These are phyloP conservation scores for Teunomyces kruisii DNA, from an alignment of 805 yeast species.

Conservation along the genomic window DNA sequence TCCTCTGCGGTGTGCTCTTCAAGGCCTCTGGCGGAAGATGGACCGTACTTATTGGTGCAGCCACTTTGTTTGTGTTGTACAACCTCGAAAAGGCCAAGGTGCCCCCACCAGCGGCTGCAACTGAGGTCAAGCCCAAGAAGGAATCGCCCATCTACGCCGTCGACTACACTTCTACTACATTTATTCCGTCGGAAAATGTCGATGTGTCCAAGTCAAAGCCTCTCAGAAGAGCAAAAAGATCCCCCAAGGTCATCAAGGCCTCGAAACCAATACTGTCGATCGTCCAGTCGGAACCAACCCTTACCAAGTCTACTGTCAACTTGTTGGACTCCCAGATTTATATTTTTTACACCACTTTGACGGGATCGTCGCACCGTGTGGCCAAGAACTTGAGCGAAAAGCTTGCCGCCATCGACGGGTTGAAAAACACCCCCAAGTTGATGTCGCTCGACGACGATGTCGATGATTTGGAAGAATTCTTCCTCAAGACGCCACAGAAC, in stretches of 20 bases:
- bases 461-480: constrained; percentile 80
- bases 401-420: constrained; percentile 26
- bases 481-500: constrained; percentile 58
- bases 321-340: constrained; percentile 56
- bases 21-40: constrained; percentile 44
- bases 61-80: not conserved
- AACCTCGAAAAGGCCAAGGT: not conserved
- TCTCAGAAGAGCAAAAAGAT: constrained; percentile 28
- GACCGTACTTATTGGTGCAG: constrained; percentile 20
- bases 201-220: constrained; percentile 15
- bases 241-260: constrained; percentile 44
- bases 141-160: constrained; percentile 39
- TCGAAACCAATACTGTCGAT: constrained; percentile 22
- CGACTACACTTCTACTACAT: constrained; percentile 40
- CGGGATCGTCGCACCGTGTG: constrained; percentile 75
- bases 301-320: constrained; percentile 39
- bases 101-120: not conserved
- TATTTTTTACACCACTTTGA: constrained; percentile 80
- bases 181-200: constrained; percentile 23
- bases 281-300: constrained; percentile 28
- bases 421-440: constrained; percentile 47
- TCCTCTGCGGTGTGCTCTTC: constrained; percentile 27
- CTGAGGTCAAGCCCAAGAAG: constrained; percentile 5
- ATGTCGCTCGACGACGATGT: constrained; percentile 76
- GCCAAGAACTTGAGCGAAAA: constrained; percentile 53